phyloP scores from a whole-genome alignment of 1,284 basidiomycete genomes.

The Phylloporus sp. region DNA sequence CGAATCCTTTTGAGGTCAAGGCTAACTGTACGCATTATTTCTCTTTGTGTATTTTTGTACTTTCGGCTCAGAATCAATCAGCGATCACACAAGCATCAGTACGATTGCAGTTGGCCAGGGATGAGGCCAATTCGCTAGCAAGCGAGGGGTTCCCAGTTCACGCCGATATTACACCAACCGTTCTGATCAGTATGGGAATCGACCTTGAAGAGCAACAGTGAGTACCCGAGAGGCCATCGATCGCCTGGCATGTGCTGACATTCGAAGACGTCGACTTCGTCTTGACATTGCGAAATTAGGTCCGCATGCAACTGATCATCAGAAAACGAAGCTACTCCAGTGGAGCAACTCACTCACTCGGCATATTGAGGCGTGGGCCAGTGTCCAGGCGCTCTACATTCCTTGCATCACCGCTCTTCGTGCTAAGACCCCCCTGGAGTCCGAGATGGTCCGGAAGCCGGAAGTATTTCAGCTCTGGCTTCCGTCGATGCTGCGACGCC shows the following conservation, averaged over 20 bases:
- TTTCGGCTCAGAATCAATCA: neutral
- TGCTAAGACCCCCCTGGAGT: neutral
- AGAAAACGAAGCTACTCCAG: slow-evolving; percentile 6
- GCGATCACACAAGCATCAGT: slow-evolving; percentile 6
- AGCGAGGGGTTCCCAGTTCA: neutral
- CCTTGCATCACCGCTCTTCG: neutral
- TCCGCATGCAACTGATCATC: slow-evolving; percentile 10
- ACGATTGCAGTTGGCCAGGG: neutral
- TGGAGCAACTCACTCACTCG: neutral
- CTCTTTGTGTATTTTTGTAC: too few relatives aligned
- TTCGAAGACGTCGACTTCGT: neutral
- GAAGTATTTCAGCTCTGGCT: neutral
- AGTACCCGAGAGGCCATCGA: neutral
- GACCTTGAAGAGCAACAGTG: slow-evolving; percentile 14
- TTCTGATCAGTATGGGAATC: slow-evolving; percentile 1
- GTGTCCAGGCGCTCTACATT: slow-evolving; percentile 21
- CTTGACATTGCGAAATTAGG: neutral
- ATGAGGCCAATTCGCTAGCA: neutral
- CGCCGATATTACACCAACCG: neutral
- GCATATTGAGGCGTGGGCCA: slow-evolving; percentile 4
- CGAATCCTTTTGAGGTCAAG: slow-evolving; percentile 10
- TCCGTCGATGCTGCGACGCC: neutral
- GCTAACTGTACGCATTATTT: neutral
- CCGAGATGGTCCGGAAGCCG: neutral
- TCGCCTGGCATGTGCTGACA: neutral